Evolutionary conservation across 495 filamentous ascomycete genomes (phyloP), one percentile per base, ranked within the genome.

Genomic region (Penicillium canescens): DNA sequence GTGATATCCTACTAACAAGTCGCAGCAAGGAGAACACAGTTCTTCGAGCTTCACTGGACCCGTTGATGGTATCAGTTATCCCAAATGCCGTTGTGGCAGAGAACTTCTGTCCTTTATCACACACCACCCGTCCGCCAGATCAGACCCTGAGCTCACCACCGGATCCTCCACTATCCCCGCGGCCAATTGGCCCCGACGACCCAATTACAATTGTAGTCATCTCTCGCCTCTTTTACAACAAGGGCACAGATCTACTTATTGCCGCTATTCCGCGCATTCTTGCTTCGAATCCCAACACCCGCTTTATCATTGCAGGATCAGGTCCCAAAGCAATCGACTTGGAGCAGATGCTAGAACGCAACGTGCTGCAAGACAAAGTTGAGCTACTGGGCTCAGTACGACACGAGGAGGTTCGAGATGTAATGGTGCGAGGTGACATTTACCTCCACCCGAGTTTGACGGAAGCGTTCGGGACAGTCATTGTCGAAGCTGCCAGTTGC

Each of bases 401-500:
- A 16, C 94, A 98, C 66, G 95, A 98, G 66, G 91, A 98, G 59
- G 94, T 98, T 1, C 85, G 94, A 36, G 90, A 98, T 69, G 93
- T 98, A n/a, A 98, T 98, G 94, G 88, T 96, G 9, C 82, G 91
- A 43, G 94, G 94, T 0, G 92, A 98, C 62, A 95, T 98, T 52
- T 98, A 98, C 68, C 83, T 98, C 0, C 93, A 98, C 67, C 95
- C 94, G 0, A 91, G 86, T 26, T 78, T 98, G 31, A 98, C 94
- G 0, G 94, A 98, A 71, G 94, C 94, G 8, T 98, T 98, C 62
- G 94, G 94, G 2, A 98, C 94, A 0, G 94, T 98, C 20, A 89
- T 98, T 46, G 94, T 98, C 34, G 94, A 98, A 74, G 94, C 94
- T 10, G 94, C 94, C 6, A 91, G 86, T 58, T 98, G 94, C 61